phyloP scores from a whole-genome alignment of 768 basidiomycete species.

The Podaxis sp. region DNA sequence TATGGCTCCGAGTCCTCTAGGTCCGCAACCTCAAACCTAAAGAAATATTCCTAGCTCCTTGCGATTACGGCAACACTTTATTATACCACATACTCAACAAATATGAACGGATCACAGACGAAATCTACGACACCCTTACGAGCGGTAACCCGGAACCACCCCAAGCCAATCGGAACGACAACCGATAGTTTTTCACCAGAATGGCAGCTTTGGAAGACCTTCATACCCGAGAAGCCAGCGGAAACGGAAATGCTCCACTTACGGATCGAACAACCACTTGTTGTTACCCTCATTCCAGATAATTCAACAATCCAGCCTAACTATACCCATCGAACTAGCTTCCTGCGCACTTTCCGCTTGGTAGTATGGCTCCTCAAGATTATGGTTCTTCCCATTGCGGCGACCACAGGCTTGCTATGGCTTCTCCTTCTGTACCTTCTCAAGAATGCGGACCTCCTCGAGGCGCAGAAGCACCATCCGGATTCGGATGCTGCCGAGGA shows the following conservation, averaged over 20 bases:
- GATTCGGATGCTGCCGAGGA: slow-evolving; percentile 39
- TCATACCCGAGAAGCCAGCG: slow-evolving; percentile 68
- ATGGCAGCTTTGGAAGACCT: slow-evolving; percentile 70
- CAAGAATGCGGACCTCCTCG: slow-evolving; percentile 88
- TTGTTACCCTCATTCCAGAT: slow-evolving; percentile 64
- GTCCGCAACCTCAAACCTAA: slow-evolving; percentile 15
- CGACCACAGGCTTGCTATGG: slow-evolving; percentile 74
- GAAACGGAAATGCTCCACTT: slow-evolving; percentile 56
- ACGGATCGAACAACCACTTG: slow-evolving; percentile 76
- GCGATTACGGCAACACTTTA: slow-evolving; percentile 77
- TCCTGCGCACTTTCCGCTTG: slow-evolving; percentile 51
- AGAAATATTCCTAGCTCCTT: slow-evolving; percentile 52
- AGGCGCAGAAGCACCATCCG: slow-evolving; percentile 72
- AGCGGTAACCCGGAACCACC: slow-evolving; percentile 33
- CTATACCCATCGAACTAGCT: slow-evolving; percentile 39
- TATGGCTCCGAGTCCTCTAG: slow-evolving; percentile 31
- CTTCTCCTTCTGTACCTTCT: slow-evolving; percentile 80
- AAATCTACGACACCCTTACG: slow-evolving; percentile 29
- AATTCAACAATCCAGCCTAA: slow-evolving; percentile 24
- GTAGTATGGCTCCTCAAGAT: slow-evolving; percentile 79
- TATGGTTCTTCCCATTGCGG: slow-evolving; percentile 80
- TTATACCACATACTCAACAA: slow-evolving; percentile 61
- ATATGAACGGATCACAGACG: slow-evolving; percentile 29
- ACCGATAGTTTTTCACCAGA: slow-evolving; percentile 42
- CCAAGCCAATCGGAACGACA: slow-evolving; percentile 23